A percentile compares a stretch with the other conserved stretches of the same genome.
Conservation (phyloP, 352 stramenopile species). For the Chrysophaeum taylorii region DNA sequence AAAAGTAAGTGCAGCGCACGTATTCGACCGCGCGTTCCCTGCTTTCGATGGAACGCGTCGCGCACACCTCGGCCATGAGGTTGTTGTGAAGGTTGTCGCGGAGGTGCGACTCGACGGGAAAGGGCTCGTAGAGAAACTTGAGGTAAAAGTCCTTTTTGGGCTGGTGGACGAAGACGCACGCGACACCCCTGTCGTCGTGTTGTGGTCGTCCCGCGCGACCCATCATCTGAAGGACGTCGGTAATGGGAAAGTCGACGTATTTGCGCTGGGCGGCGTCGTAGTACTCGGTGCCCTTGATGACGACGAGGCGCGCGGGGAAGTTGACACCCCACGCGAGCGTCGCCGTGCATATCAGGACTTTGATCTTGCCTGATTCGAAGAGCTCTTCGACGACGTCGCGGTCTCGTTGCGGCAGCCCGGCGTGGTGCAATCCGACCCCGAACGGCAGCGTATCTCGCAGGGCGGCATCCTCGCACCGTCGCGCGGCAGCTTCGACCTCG, state of each 20-base stretch:
- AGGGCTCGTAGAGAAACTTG: conserved; percentile 93
- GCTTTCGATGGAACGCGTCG: conserved; percentile 68
- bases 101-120: conserved; percentile 91
- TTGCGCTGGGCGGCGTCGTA: conserved; percentile 78
- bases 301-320: conserved; percentile 84
- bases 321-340: conserved; percentile 99
- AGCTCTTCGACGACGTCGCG: conserved; percentile 89
- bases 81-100: conserved; percentile 75
- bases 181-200: conserved; percentile 85
- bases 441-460: conserved; percentile 91
- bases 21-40: conserved; percentile 82
- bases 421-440: conserved; percentile 94
- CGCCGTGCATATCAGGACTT: conserved; percentile 85
- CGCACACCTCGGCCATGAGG: conserved; percentile 87
- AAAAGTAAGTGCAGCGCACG: conserved; percentile 92
- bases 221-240: conserved; percentile 99
- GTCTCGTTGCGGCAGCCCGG: conserved; percentile 65
- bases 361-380: conserved; percentile 88
- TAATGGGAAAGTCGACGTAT: conserved; percentile 95
- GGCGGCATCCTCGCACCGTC: conserved; percentile 62
- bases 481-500: conserved; percentile 54
- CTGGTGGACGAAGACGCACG: conserved; percentile 90
- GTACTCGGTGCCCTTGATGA: conserved; percentile 97
- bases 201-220: conserved; percentile 69
- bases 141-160: conserved; percentile 97